Base-by-base conservation (phyloP, 2,329 filamentous ascomycete genomes). In the Talaromyces albobiverticillius region DNA sequence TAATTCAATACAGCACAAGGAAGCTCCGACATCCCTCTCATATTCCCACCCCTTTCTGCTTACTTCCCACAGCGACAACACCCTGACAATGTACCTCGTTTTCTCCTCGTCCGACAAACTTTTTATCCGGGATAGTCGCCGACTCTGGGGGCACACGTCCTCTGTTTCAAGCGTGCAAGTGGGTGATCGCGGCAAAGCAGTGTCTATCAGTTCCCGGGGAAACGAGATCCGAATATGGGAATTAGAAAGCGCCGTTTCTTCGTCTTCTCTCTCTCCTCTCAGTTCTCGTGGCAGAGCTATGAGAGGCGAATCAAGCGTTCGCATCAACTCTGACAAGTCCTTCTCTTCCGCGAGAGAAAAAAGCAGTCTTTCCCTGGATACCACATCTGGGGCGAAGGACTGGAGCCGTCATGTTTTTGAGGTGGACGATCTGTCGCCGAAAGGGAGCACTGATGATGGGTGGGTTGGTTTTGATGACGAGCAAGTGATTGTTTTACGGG, bases 381-480 rank as follows among this genome's bases (percentile, higher is more conserved):
- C 63, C 3, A 43, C 56, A 3, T 57, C 58, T 7, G 53, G 66
- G 6, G 62, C 66, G 2, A 58, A 66, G 25, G 58, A 64, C n/a
- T 60, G 62, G 40, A 59, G 62, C 36, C 62, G 62, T 7, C 57
- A 60, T 16, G 63, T 64, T 4, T 53, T 65, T 42, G 68, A 71
- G 4, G 60, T 74, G 22, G 67, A 67, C 51, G 61, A 70, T n/a
- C n/a, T n/a, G 6, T 65, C 72, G 25, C 67, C 69, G 38, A 71
- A 76, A 43, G 59, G 75, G 13, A 69, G 72, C 4, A 67, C 78
- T 4, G 79, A 74, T 36, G 71, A 78, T 57, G 79, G 80, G 49
- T 93, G 88, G 83, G 84, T 96, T 8, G 90, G 89, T 0, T 96
- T 96, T 64, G 90, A 96, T 64, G 90, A 95, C 41, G 89, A 95